Conservation (phyloP, 1,139 yeast species). For the Debaryomycetaceae sp. region DNA sequence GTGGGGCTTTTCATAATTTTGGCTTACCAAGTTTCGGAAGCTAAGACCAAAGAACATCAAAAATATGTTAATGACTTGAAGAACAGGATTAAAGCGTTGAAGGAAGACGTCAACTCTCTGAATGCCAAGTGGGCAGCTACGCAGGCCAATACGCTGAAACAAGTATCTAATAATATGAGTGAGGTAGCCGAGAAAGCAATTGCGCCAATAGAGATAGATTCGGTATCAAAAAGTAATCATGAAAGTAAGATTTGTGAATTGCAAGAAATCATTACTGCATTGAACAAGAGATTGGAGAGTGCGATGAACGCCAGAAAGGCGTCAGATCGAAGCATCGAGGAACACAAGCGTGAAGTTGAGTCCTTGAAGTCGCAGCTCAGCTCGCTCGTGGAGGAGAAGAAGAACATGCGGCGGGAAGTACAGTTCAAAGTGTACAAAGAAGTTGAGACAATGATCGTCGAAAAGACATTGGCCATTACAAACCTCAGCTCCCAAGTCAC, state of each 20-base stretch:
- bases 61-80: conserved; percentile 11
- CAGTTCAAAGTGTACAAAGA: conserved; percentile 24
- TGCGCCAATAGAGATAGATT: not conserved
- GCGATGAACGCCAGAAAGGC: not conserved
- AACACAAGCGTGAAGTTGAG: not conserved
- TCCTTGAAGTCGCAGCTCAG: not conserved
- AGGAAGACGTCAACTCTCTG: not conserved
- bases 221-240: not conserved
- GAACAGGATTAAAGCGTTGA: conserved; percentile 3
- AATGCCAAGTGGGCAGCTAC: not conserved
- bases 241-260: not conserved
- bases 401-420: conserved; percentile 9
- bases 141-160: not conserved
- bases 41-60: conserved; percentile 21
- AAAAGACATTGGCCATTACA: conserved; percentile 22
- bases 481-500: conserved; percentile 7
- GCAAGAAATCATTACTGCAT: not conserved
- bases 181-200: not conserved
- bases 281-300: not conserved
- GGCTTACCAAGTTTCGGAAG: conserved; percentile 23
- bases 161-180: no score
- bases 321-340: not conserved
- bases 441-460: conserved; percentile 26
- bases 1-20: conserved; percentile 25
- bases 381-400: not conserved